phyloP scores from a whole-genome alignment of 2,329 filamentous ascomycete species.

The Hansfordia pulvinata region DNA sequence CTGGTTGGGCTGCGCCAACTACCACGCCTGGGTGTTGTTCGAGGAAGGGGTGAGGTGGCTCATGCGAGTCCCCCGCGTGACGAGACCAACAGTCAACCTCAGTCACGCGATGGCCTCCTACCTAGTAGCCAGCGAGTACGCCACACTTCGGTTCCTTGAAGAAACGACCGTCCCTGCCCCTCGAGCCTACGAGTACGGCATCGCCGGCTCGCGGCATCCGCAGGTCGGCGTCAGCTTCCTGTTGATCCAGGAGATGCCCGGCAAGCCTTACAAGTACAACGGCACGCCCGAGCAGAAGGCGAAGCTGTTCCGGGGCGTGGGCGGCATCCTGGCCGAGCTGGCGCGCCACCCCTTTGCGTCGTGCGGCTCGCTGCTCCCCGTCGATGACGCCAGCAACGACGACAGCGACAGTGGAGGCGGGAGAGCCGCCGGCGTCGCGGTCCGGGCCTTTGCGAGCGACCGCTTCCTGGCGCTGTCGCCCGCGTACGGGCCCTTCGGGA shows the following conservation, averaged over 20 bases:
- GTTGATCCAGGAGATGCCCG: conserved; percentile 25
- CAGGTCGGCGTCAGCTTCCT: conserved; percentile 26
- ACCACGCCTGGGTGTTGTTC: no score
- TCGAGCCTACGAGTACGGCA: conserved; percentile 21
- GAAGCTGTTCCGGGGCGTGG: conserved; percentile 22
- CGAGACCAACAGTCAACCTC: no score
- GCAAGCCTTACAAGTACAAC: conserved; percentile 19
- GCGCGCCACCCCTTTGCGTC: conserved; percentile 11
- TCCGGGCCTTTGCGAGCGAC: no score
- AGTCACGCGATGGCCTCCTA: no score
- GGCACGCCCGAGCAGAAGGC: conserved; percentile 17
- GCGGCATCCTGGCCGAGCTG: conserved; percentile 24
- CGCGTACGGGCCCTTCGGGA: conserved; percentile 22
- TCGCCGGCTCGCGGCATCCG: conserved; percentile 15
- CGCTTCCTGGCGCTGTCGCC: no score
- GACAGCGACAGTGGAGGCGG: no score
- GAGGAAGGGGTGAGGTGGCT: no score
- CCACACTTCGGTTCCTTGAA: conserved; percentile 24
- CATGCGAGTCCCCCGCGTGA: no score
- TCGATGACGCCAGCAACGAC: no score
- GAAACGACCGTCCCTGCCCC: conserved; percentile 21
- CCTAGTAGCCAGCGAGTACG: conserved; percentile 28
- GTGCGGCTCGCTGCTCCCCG: no score
- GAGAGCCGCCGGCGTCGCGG: no score
- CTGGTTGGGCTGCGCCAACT: no score